Percentiles rank a stretch among this genome's conserved stretches.
Conservation (phyloP, 768 basidiomycete genomes). For the Amanita exitialis region DNA sequence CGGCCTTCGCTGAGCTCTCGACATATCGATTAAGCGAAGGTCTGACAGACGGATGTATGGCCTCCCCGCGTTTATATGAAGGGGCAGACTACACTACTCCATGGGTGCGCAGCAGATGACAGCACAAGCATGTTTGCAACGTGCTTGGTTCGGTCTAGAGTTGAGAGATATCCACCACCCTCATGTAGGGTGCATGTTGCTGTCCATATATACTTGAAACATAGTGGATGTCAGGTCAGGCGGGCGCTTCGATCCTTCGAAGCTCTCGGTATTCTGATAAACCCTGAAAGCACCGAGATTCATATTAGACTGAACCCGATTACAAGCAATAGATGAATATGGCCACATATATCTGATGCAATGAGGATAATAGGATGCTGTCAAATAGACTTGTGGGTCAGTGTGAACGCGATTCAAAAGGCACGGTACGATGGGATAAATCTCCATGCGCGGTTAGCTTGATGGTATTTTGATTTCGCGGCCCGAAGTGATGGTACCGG, state of each 20-base stretch:
- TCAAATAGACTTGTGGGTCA: too few relatives aligned
- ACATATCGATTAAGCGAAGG: conserved; percentile 7
- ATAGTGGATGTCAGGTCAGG: not conserved
- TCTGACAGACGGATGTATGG: not conserved
- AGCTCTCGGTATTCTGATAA: not conserved
- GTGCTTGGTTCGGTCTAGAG: not conserved
- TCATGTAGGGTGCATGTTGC: not conserved
- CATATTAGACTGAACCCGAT: too few relatives aligned
- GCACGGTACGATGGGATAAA: too few relatives aligned
- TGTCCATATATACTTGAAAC: not conserved
- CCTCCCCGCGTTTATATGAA: not conserved
- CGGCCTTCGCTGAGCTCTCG: conserved; percentile 16
- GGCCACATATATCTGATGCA: too few relatives aligned
- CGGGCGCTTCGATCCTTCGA: not conserved
- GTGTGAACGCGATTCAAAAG: too few relatives aligned
- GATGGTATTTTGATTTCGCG: too few relatives aligned
- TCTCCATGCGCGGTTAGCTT: too few relatives aligned
- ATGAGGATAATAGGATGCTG: too few relatives aligned
- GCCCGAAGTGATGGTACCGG: too few relatives aligned
- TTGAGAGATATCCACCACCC: not conserved
- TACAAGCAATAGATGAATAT: too few relatives aligned
- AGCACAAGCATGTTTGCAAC: not conserved
- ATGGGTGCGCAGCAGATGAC: not conserved
- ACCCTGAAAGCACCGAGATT: too few relatives aligned
- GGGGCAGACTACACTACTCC: not conserved